phyloP scores from a whole-genome alignment of 805 yeast species.

The Starmerella floricola region DNA sequence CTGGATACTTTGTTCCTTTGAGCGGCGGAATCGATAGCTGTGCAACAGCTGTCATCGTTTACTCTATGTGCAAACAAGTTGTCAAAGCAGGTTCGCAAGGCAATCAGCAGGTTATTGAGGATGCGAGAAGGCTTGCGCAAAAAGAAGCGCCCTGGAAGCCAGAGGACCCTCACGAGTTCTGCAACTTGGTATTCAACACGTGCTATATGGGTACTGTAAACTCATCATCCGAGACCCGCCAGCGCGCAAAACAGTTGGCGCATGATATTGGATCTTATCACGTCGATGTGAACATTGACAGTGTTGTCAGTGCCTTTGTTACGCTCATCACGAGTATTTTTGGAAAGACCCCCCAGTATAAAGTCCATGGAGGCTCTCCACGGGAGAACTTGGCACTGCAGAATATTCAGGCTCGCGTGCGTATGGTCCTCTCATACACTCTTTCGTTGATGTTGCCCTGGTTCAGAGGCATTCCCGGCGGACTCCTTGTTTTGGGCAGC shows the following conservation, averaged over 20 bases:
- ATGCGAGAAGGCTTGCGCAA: slow-evolving; percentile 58
- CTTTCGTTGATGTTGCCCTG: slow-evolving; percentile 94
- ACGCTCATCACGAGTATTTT: slow-evolving; percentile 76
- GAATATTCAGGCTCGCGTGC: slow-evolving; percentile 87
- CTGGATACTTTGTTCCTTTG: slow-evolving; percentile 84
- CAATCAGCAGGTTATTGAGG: slow-evolving; percentile 52
- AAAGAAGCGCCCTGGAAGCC: slow-evolving; percentile 52
- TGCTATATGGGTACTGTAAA: slow-evolving; percentile 93
- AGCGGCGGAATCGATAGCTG: slow-evolving; percentile 98
- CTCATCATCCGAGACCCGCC: slow-evolving; percentile 77
- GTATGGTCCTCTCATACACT: slow-evolving; percentile 89
- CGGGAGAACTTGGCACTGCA: slow-evolving; percentile 90
- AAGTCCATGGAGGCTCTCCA: slow-evolving; percentile 84
- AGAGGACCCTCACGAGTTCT: slow-evolving; percentile 58
- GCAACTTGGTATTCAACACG: slow-evolving; percentile 68
- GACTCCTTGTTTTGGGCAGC: slow-evolving; percentile 81
- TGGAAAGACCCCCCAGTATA: slow-evolving; percentile 77
- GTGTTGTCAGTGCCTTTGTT: slow-evolving; percentile 61
- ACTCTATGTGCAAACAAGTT: slow-evolving; percentile 85
- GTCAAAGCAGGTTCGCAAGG: slow-evolving; percentile 56
- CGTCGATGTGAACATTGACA: slow-evolving; percentile 83
- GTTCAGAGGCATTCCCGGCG: slow-evolving; percentile 71
- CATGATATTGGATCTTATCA: slow-evolving; percentile 75
- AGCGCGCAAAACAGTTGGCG: slow-evolving; percentile 69
- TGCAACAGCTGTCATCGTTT: slow-evolving; percentile 90